Evolutionary conservation across 2,329 filamentous ascomycete species (phyloP).

Genomic region (Botrytis fragariae): DNA sequence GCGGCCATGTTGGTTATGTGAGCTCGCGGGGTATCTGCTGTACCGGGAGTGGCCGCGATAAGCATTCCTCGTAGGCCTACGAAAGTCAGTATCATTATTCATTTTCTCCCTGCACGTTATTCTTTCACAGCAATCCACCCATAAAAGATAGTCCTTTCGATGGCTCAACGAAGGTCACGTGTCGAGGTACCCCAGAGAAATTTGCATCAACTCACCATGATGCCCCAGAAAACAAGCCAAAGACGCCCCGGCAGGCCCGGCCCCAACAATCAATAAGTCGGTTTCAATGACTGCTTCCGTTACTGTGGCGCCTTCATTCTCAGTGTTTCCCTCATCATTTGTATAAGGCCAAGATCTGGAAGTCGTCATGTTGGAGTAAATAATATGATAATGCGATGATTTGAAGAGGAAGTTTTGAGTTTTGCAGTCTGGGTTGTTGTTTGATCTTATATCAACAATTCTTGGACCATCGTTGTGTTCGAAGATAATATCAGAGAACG

Average conservation of each 20-base stretch:
- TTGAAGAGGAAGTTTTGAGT: not conserved
- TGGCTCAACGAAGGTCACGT: not conserved
- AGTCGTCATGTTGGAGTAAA: not conserved
- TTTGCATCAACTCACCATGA: constrained; percentile 41
- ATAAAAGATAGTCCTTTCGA: not conserved
- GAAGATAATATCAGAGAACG: not conserved
- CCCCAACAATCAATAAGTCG: constrained; percentile 50
- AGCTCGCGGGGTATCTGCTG: constrained; percentile 56
- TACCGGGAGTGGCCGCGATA: constrained; percentile 48
- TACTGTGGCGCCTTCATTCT: not conserved
- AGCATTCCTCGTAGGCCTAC: constrained; percentile 52
- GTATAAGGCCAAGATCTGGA: constrained; percentile 13
- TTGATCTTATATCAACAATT: not conserved
- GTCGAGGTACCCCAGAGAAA: not conserved
- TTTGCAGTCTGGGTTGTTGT: not conserved
- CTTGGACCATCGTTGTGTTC: not conserved
- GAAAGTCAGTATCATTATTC: not conserved
- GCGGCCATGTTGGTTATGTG: constrained; percentile 60
- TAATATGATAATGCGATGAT: not conserved
- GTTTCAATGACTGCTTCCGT: constrained; percentile 36
- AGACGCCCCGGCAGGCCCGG: constrained; percentile 54
- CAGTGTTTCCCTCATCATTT: not conserved
- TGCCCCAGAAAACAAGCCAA: constrained; percentile 53
- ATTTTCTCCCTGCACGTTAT: not conserved
- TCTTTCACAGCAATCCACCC: not conserved